Percentiles rank a stretch among this genome's conserved stretches.
Conservation (phyloP, 495 filamentous ascomycete genomes). For the Podospora appendiculata region DNA sequence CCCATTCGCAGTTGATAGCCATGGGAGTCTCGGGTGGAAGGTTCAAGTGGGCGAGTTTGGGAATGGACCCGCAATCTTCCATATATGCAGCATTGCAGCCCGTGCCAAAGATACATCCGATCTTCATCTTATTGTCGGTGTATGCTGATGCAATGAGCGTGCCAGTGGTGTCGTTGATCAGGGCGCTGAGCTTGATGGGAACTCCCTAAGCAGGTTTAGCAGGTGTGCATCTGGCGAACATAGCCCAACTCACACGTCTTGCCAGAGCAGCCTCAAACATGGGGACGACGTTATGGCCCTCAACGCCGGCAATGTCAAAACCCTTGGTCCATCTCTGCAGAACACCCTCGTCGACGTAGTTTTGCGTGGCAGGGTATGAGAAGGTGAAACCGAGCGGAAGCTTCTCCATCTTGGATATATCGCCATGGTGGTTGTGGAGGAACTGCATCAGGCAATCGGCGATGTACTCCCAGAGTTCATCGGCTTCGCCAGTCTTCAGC, state of each 20-base stretch:
- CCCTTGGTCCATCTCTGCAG: slow-evolving; percentile 99
- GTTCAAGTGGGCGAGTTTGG: slow-evolving; percentile 90
- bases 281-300: slow-evolving; percentile 90
- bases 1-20: slow-evolving; percentile 99
- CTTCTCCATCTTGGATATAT: slow-evolving; percentile 51
- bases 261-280: slow-evolving; percentile 79
- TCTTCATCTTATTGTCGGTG: slow-evolving; percentile 83
- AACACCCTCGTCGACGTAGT: slow-evolving; percentile 93
- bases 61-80: slow-evolving; percentile 83
- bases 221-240: not conserved
- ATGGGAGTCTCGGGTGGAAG: slow-evolving; percentile 85
- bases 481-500: slow-evolving; percentile 79
- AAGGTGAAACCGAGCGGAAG: slow-evolving; percentile 95
- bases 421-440: slow-evolving; percentile 80
- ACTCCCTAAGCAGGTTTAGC: slow-evolving; percentile 50
- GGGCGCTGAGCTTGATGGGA: slow-evolving; percentile 84
- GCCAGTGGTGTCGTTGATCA: slow-evolving; percentile 97
- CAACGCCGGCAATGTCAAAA: slow-evolving; percentile 94
- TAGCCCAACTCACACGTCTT: slow-evolving; percentile 51
- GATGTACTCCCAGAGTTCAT: slow-evolving; percentile 96
- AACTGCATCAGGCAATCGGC: slow-evolving; percentile 96
- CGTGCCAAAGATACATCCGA: slow-evolving; percentile 97
- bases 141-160: slow-evolving; percentile 98
- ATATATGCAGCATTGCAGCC: slow-evolving; percentile 98
- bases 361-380: slow-evolving; percentile 93